phyloP scores from a whole-genome alignment of 371 early-diverging fungal genomes.

The Haplosporangium sp. region DNA sequence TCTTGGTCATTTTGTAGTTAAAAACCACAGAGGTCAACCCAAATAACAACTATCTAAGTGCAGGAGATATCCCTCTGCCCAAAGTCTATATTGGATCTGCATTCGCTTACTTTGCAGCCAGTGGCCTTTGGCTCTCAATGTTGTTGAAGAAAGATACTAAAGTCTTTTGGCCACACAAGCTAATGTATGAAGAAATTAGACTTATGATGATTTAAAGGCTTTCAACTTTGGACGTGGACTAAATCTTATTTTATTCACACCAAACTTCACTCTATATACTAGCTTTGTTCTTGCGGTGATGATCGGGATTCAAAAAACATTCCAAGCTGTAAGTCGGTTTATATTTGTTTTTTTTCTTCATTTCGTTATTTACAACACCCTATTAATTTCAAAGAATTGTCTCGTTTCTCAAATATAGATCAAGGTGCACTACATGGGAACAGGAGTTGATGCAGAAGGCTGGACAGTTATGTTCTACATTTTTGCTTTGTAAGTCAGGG shows the following conservation, averaged over 20 bases:
- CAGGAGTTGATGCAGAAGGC: constrained; percentile 62
- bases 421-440: constrained; percentile 64
- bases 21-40: constrained; percentile 63
- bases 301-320: constrained; percentile 64
- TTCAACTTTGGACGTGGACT: background rate
- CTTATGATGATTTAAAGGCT: background rate
- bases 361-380: background rate
- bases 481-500: constrained; percentile 61
- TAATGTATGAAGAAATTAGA: constrained; percentile 57
- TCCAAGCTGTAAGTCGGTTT: constrained; percentile 60
- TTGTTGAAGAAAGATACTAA: constrained; percentile 57
- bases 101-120: constrained; percentile 54
- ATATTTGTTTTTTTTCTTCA: no score
- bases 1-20: constrained; percentile 43
- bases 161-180: constrained; percentile 67
- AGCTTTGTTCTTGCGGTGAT: constrained; percentile 61
- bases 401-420: constrained; percentile 34
- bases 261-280: background rate
- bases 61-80: constrained; percentile 68
- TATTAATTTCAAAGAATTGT: background rate
- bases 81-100: constrained; percentile 59
- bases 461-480: constrained; percentile 70
- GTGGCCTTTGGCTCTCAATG: constrained; percentile 56
- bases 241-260: background rate
- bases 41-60: constrained; percentile 63